A percentile compares a stretch with the other conserved stretches of the same genome.
phyloP scores from a whole-genome alignment of 495 filamentous ascomycete species.

The Glarea lozoyensis region DNA sequence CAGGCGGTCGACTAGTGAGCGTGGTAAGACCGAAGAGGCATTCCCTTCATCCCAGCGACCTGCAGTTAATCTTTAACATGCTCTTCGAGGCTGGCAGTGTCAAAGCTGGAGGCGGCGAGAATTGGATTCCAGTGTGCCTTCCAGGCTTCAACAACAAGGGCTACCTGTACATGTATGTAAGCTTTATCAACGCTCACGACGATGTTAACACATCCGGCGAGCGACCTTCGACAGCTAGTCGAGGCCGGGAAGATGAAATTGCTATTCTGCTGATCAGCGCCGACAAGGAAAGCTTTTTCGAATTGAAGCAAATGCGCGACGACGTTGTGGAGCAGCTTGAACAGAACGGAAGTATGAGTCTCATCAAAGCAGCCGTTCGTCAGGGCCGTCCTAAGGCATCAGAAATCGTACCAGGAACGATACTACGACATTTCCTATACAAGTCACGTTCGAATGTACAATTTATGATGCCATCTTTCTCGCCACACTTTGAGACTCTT shows the following conservation, averaged over 20 bases:
- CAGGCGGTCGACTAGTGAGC: conserved; percentile 87
- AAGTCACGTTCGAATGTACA: conserved; percentile 91
- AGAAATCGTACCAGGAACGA: conserved; percentile 71
- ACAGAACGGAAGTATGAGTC: conserved; percentile 62
- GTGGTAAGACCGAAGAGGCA: conserved; percentile 92
- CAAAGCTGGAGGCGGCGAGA: conserved; percentile 80
- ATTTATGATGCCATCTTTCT: conserved; percentile 80
- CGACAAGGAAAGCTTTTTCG: conserved; percentile 87
- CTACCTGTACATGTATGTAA: conserved; percentile 99
- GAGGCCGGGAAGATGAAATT: conserved; percentile 54
- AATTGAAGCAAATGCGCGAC: conserved; percentile 77
- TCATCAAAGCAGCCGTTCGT: conserved; percentile 63
- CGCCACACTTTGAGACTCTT: conserved; percentile 57
- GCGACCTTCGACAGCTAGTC: conserved; percentile 10
- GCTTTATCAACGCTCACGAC: conserved; percentile 52
- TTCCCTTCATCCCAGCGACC: conserved; percentile 88
- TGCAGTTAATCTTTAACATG: conserved; percentile 98
- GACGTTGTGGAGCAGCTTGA: conserved; percentile 66
- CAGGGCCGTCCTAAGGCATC: conserved; percentile 59
- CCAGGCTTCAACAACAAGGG: conserved; percentile 96
- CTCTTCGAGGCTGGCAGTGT: conserved; percentile 91
- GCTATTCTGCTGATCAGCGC: conserved; percentile 88
- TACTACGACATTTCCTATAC: conserved; percentile 85
- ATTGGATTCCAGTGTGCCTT: conserved; percentile 94
- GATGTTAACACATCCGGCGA: conserved; percentile 4